Percentiles rank a stretch among this genome's conserved stretches.
Conservation (phyloP, 106 monocot genomes). For the Dioscorea alata region DNA sequence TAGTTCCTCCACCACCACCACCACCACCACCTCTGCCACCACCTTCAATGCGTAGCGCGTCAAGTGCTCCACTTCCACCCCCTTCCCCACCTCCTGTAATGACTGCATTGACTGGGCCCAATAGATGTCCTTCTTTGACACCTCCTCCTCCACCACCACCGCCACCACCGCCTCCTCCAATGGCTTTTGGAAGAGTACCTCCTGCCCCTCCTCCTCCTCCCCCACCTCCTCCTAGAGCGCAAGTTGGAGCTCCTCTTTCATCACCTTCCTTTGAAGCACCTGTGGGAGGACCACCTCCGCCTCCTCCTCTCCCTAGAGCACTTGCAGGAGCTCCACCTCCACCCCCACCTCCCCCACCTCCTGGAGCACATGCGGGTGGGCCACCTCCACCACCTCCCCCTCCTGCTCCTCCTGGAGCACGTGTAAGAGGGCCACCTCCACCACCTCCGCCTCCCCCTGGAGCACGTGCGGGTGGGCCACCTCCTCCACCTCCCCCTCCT, state of each 20-base stretch:
- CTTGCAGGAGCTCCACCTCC: not conserved
- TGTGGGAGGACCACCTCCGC: not conserved
- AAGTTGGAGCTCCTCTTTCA: too few species aligned
- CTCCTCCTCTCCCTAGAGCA: conserved; percentile 8
- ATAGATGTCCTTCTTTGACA: not conserved
- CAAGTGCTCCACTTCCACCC: not conserved
- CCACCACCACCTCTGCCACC: conserved; percentile 6
- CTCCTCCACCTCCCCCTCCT: conserved; percentile 26
- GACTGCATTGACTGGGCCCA: too few species aligned
- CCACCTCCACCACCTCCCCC: too few species aligned
- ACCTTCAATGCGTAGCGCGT: not conserved
- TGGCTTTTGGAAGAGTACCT: not conserved
- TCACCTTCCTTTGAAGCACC: too few species aligned
- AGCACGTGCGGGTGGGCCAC: not conserved
- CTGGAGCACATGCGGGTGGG: not conserved
- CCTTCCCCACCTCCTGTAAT: not conserved
- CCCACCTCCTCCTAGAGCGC: not conserved
- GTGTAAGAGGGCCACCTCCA: too few species aligned
- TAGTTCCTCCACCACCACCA: conserved; percentile 11
- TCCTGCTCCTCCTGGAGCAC: not conserved
- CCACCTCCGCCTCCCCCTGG: conserved; percentile 6
- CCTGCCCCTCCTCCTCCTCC: not conserved
- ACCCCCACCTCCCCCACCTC: not conserved
- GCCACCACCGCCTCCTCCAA: conserved; percentile 9
- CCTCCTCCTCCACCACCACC: not conserved